These are phyloP conservation scores for Solidago caesia DNA, from an alignment of 129 eudicot species.

Conservation along the genomic window DNA sequence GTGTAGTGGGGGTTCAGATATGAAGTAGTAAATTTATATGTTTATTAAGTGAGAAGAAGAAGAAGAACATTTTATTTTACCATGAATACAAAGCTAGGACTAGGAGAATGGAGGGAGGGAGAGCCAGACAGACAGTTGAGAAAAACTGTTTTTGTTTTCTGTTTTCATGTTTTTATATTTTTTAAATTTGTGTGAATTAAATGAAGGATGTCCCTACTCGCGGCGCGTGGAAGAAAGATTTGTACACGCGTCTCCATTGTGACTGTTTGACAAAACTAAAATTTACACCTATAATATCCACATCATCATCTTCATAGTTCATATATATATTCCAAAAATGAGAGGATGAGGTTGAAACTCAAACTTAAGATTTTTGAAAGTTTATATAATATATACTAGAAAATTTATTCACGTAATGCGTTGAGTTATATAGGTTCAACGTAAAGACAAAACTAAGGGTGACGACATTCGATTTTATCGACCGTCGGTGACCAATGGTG, in stretches of 20 bases:
- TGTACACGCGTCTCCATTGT: slow-evolving; percentile 28
- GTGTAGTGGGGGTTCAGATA: no score
- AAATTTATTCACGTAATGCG: no score
- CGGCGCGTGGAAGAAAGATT: slow-evolving; percentile 27
- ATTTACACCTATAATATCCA: slow-evolving; percentile 17
- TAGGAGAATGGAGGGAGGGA: no score
- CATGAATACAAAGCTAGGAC: neutral
- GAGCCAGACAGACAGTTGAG: no score
- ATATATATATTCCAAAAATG: no score
- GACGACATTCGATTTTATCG: no score
- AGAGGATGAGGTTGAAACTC: no score
- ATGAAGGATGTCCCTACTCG: slow-evolving; percentile 29
- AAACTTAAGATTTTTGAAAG: no score
- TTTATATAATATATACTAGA: no score
- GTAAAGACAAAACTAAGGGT: no score
- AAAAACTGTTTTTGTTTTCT: neutral
- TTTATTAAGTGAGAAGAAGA: neutral
- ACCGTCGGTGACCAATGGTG: no score
- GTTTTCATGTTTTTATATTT: neutral
- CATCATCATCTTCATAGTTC: slow-evolving; percentile 27
- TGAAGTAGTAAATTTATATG: neutral
- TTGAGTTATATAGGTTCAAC: no score
- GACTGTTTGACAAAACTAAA: neutral
- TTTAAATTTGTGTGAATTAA: slow-evolving; percentile 23
- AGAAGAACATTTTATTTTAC: neutral